Evolutionary conservation across 257 asterid genomes (phyloP), one percentile per base, ranked within the genome.

Genomic region (Mentha longifolia): DNA sequence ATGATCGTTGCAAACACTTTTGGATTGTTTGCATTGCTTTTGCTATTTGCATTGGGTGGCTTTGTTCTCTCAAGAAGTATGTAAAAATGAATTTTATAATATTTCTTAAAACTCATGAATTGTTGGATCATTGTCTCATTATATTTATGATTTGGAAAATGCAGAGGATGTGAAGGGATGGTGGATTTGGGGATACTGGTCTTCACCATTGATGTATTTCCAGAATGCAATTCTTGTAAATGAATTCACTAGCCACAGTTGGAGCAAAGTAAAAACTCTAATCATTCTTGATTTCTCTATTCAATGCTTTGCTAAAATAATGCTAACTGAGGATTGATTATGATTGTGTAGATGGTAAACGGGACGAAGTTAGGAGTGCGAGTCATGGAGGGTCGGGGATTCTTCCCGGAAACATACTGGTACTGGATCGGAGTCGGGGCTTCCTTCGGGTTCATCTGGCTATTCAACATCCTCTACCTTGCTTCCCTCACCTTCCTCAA

Each of bases 111-210:
- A 4, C 47, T 9, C 47, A 9, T 1, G 4, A 31, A 68, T 54
- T 67, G 56, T 41, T 71, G 71, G 50, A 67, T 71, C 22, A 49
- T 35, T 35, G 39, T 35, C 8, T 35, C 59, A 56, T 45, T 67
- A 19, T 45, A 4, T 72, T 8, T 7, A 8, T 10, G 45, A 9
- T 51, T 67, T 68, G n/a, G 6, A 20, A 13, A 15, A 65, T 75
- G 67, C 81, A 89, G 96, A 74, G 28, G 79, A 85, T 72, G 88
- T 89, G 15, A 85, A 83, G 80, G 52, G 68, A 3, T 89, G 96
- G 96, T 89, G 96, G 93, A 12, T 89, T 15, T 89, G 96, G 96
- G 92, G 90, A n/a, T 89, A 85, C 84, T 89, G 85, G 84, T 20
- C 84, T 52, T 89, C 96, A 12, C 96, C 96, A 0, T 28, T 89